Percentiles rank a stretch among this genome's conserved stretches.
These are phyloP conservation scores for Prunus persica DNA, from an alignment of 306 rosid genomes.

Conservation along the genomic window Prunus_persica_NCBIv2 NC_034015.1:19525001-19525500, in stretches of 20 bases:
- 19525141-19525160: not conserved
- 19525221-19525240: conserved; percentile 98
- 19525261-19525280: conserved; percentile 83
- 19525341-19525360: not conserved
- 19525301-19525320: not conserved
- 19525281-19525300: not conserved
- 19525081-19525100: not conserved
- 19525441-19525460: conserved; percentile 13
- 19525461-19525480: not conserved
- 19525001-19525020: not conserved
- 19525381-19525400: not conserved
- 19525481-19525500: not conserved
- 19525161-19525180: not conserved
- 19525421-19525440: not conserved
- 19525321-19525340: not conserved
- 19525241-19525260: conserved; percentile 94
- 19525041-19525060: not conserved
- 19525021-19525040: too few species aligned
- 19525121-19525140: not conserved
- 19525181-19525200: conserved; percentile 67
- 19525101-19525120: not conserved
- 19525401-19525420: not conserved
- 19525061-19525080: not conserved
- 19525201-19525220: conserved; percentile 88
- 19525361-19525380: not conserved